Evolutionary conservation across 1,139 yeast genomes (phyloP).

Genomic region (Geotrichum bryndzae): DNA sequence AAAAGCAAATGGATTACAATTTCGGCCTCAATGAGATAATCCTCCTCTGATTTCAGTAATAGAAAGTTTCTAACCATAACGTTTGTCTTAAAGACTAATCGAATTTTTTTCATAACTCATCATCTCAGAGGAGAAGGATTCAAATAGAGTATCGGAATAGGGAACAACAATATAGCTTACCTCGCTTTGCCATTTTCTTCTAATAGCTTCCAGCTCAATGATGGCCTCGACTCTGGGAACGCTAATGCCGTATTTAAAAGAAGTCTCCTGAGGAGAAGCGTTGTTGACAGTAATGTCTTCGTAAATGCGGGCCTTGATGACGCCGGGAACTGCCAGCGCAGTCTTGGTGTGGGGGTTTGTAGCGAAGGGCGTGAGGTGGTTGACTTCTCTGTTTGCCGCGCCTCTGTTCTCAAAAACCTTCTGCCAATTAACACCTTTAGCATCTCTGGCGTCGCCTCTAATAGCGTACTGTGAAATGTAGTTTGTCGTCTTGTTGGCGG

Average conservation of each 20-base stretch:
- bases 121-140: constrained; percentile 1
- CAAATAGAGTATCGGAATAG: background rate
- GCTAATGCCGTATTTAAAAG: constrained; percentile 73
- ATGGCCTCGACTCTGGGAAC: constrained; percentile 85
- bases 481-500: constrained; percentile 66
- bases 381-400: constrained; percentile 11
- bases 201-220: constrained; percentile 58
- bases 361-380: constrained; percentile 62
- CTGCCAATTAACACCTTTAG: constrained; percentile 23
- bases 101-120: constrained; percentile 17
- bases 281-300: constrained; percentile 46
- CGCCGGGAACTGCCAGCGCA: constrained; percentile 52
- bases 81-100: constrained; percentile 18
- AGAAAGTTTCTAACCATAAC: constrained; percentile 15
- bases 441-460: constrained; percentile 29
- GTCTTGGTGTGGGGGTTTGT: constrained; percentile 64
- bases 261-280: constrained; percentile 65
- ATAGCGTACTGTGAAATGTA: constrained; percentile 56
- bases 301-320: constrained; percentile 55
- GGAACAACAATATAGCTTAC: constrained; percentile 49
- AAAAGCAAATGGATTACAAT: background rate
- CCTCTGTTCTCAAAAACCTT: constrained; percentile 20
- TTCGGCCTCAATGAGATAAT: background rate
- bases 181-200: constrained; percentile 51
- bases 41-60: constrained; percentile 1